Base-by-base conservation (phyloP, 495 filamentous ascomycete species). In the Aeminium ludgeri region DNA sequence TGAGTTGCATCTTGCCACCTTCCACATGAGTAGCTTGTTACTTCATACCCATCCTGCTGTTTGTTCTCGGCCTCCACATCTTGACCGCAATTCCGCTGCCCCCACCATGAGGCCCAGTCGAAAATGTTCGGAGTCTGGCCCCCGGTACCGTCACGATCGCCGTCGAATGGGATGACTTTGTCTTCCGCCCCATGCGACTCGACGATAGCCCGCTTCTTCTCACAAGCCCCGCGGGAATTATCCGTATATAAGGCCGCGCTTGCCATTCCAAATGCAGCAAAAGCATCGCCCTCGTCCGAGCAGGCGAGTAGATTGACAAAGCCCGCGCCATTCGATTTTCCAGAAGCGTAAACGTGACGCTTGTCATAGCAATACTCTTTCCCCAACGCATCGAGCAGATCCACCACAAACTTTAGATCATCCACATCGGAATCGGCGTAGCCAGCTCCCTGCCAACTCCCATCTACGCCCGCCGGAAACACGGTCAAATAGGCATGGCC, bases 311-410 rank as follows among this genome's bases (percentile, higher is more conserved):
- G 55, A 20, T 58, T 58, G 5, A 65, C 61, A 41, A 77, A 70
- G 1, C 70, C 70, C 4, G 70, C 74, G 16, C 73, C 74, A 46
- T 75, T 72, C 0, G 69, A 74, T 45, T 74, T 72, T 2, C 74
- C 73, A 6, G 64, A 62, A 1, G 72, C 69, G 42, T 70, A 77
- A 25, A 76, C 54, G 20, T 69, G 65, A 29, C 46, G 47, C 3
- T 53, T 40, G 44, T 77, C 71, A 39, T 76, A 60, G 53, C 70
- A 74, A 34, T 66, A 56, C 13, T 46, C 43, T 15, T 54, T 45
- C 45, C 60, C 48, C 20, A 67, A 42, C 16, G 63, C 48, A n/a
- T 59, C 57, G 20, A 77, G 56, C 17, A 72, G 62, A 18, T 70
- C 65, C 12, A 35, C 19, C 15, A 39, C 51, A 43, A 59, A 58